Base-by-base conservation (phyloP, 345 rosid genomes). In the Boechera stricta region DNA sequence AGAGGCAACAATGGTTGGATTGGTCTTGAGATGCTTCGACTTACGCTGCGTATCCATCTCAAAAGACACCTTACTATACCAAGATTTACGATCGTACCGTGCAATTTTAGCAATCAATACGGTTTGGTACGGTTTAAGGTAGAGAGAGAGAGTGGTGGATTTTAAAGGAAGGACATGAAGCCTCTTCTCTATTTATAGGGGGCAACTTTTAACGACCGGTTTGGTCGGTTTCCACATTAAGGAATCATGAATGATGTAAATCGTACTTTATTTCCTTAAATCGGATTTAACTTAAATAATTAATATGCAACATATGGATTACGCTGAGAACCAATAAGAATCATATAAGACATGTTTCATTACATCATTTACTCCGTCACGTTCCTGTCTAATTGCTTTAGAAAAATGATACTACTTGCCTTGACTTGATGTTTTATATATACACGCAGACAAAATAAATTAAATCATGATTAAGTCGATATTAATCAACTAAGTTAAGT, bases 31-130 rank as follows among this genome's bases (percentile, higher is more conserved):
- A 38, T 73, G 65, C 74, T 79, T 79, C 74, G 72, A 13, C 55
- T 79, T 73, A 67, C 81, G 81, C 67, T 66, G 81, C 49, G 11
- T 67, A 53, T 79, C 78, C 82, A 79, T 79, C 53, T 60, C 8
- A 65, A 65, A 49, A 45, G 44, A 33, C 66, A 29, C 72, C 66
- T 38, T 59, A 13, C 10, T 41, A 11, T 10, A 16, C 60, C 44
- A 49, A 44, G 55, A 42, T 59, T 59, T 61, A 26, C 21, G 63
- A 69, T 60, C 36, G 10, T 10, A 62, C 64, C 61, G 13, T 60
- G 16, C 28, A 5, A 48, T 45, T 8, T 45, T 74, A 4, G 41
- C 15, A 31, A 18, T 52, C 31, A 33, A 21, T 32, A 52, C 16
- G 48, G 47, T 42, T 55, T 61, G 36, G 36, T 64, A 47, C 55